phyloP scores from a whole-genome alignment of 495 filamentous ascomycete genomes.

The Pyronema omphalodes region DNA sequence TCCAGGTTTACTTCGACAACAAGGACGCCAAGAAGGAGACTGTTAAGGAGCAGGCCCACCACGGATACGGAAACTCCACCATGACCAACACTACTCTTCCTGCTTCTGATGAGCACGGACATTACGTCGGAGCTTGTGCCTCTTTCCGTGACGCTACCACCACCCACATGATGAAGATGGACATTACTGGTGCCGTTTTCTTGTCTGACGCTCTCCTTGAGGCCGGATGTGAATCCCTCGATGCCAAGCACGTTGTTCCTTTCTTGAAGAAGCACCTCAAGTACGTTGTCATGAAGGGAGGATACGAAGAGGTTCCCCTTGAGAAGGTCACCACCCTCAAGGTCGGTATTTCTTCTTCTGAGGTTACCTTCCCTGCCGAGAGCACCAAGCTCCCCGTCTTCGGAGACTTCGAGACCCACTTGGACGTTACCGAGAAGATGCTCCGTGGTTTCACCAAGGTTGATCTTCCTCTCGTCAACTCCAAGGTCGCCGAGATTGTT shows the following conservation, averaged over 20 bases:
- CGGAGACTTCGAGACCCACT: conserved; percentile 13
- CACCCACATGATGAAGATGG: background rate
- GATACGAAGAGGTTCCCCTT: background rate
- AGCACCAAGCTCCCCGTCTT: conserved; percentile 2
- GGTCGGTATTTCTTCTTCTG: conserved; percentile 15
- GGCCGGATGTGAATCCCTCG: conserved; percentile 1
- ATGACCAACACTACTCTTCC: background rate
- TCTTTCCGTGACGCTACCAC: background rate
- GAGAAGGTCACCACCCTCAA: conserved; percentile 1
- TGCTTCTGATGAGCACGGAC: background rate
- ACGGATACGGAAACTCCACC: conserved; percentile 1
- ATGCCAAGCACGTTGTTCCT: background rate
- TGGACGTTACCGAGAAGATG: conserved; percentile 15
- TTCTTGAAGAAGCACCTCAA: conserved; percentile 5
- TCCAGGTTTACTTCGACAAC: conserved; percentile 4
- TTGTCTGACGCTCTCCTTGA: conserved; percentile 7
- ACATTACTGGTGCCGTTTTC: background rate
- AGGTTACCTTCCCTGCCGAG: conserved; percentile 15
- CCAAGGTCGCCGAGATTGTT: background rate
- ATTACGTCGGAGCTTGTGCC: background rate
- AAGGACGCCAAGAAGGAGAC: background rate
- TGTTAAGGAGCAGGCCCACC: background rate
- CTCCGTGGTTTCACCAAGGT: conserved; percentile 8
- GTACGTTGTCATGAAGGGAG: conserved; percentile 1
- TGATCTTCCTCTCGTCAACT: background rate